phyloP scores from a whole-genome alignment of 495 filamentous ascomycete species.

The Thermothielavioides terrestris region DNA sequence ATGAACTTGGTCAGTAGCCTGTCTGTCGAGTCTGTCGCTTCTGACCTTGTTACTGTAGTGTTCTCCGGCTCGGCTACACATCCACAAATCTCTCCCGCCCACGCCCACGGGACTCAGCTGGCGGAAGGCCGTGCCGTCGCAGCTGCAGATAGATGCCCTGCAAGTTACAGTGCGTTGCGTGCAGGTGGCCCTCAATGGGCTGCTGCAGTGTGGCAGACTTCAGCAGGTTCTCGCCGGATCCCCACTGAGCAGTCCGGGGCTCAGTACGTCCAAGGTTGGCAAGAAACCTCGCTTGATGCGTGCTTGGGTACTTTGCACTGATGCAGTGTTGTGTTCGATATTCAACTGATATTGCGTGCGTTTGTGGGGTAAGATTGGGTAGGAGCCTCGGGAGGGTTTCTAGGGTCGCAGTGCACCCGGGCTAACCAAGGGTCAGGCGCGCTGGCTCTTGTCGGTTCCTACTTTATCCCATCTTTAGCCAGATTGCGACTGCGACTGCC shows the following conservation, averaged over 20 bases:
- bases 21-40: not conserved
- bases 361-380: slow-evolving; percentile 29
- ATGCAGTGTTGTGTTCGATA: slow-evolving; percentile 13
- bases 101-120: slow-evolving; percentile 20
- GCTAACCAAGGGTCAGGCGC: not conserved
- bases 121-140: slow-evolving; percentile 3
- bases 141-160: slow-evolving; percentile 1
- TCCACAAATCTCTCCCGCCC: slow-evolving; percentile 6
- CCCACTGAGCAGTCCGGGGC: slow-evolving; percentile 13
- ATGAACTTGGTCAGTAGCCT: not conserved
- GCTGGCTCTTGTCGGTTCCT: slow-evolving; percentile 2
- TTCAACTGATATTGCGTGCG: slow-evolving; percentile 27
- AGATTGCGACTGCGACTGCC: slow-evolving; percentile 25
- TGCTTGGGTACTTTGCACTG: too few relatives aligned
- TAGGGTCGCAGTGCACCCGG: slow-evolving; percentile 5
- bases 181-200: slow-evolving; percentile 1
- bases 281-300: too few relatives aligned
- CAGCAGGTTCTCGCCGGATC: slow-evolving; percentile 9
- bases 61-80: slow-evolving; percentile 7
- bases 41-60: not conserved
- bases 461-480: slow-evolving; percentile 27
- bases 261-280: not conserved
- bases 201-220: slow-evolving; percentile 4
- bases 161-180: slow-evolving; percentile 5
- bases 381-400: slow-evolving; percentile 8